Evolutionary conservation across 148 eudicot genomes (phyloP).

Genomic region (Fagopyrum homotropicum): DNA sequence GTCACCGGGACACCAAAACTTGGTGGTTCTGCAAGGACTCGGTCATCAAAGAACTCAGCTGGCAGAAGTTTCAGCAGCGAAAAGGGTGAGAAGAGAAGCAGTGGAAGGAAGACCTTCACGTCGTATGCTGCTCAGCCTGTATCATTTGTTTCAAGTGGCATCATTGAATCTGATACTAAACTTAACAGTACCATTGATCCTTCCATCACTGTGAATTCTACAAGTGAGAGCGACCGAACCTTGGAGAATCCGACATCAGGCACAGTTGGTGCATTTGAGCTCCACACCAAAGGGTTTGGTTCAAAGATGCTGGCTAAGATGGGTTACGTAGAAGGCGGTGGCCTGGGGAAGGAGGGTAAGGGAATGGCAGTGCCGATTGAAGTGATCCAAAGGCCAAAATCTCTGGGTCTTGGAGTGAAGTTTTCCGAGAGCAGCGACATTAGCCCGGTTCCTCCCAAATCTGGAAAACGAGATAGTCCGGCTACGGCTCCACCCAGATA

Average conservation of each 20-base stretch:
- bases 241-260: conserved; percentile 20
- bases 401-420: conserved; percentile 75
- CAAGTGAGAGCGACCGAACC: conserved; percentile 16
- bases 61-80: conserved; percentile 26
- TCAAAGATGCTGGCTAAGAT: conserved; percentile 98
- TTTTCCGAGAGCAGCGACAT: conserved; percentile 27
- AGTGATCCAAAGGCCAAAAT: conserved; percentile 69
- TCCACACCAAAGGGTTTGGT: conserved; percentile 94
- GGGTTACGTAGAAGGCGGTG: conserved; percentile 83
- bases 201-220: background rate
- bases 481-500: background rate
- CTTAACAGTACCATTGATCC: conserved; percentile 10
- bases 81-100: conserved; percentile 36
- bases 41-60: conserved; percentile 25
- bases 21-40: conserved; percentile 26
- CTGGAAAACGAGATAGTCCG: background rate
- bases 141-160: conserved; percentile 74
- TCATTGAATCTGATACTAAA: conserved; percentile 48
- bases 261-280: conserved; percentile 68
- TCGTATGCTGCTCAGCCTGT: conserved; percentile 61
- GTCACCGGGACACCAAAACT: conserved; percentile 29
- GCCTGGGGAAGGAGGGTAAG: conserved; percentile 81
- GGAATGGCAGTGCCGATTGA: conserved; percentile 76
- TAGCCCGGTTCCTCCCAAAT: conserved; percentile 6
- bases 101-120: conserved; percentile 35